Percentiles rank a stretch among this genome's conserved stretches.
phyloP scores from a whole-genome alignment of 306 rosid species.

The Vigna trinervia region DNA sequence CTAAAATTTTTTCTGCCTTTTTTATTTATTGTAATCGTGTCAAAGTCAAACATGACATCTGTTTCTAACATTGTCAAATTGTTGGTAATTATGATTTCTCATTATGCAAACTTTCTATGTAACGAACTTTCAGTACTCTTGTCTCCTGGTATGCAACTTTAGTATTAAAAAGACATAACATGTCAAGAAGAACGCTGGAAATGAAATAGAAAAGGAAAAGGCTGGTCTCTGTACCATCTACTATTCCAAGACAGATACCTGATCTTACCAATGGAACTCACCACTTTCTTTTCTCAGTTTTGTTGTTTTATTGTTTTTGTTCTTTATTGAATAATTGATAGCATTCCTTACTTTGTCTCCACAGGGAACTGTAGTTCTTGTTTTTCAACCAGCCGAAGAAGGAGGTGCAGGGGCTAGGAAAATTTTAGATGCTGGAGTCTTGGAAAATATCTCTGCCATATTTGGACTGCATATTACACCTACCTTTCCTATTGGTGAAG shows the following conservation, averaged over 20 bases:
- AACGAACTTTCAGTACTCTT: neutral
- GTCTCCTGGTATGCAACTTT: constrained; percentile 15
- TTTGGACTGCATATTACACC: constrained; percentile 68
- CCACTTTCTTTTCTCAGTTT: neutral
- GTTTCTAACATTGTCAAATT: neutral
- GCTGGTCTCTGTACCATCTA: constrained; percentile 12
- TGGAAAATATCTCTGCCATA: constrained; percentile 71
- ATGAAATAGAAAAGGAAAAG: constrained; percentile 7
- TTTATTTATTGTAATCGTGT: constrained; percentile 6
- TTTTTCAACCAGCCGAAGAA: constrained; percentile 98
- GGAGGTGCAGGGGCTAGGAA: constrained; percentile 86
- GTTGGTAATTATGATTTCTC: constrained; percentile 7
- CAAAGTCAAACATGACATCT: constrained; percentile 25
- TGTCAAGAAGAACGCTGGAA: neutral
- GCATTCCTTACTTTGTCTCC: constrained; percentile 28
- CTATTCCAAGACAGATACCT: constrained; percentile 7
- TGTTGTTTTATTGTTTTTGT: constrained; percentile 24
- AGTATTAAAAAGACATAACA: constrained; percentile 4
- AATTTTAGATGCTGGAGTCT: constrained; percentile 66
- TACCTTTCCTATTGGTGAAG: constrained; percentile 57
- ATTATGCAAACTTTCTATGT: constrained; percentile 12
- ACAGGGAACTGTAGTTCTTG: constrained; percentile 89
- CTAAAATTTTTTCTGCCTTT: neutral
- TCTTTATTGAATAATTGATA: constrained; percentile 20
- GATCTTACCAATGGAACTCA: neutral